Evolutionary conservation across 2,329 filamentous ascomycete species (phyloP), one percentile per base, ranked within the genome.

Genomic region (Epicoccum sorghinum): DNA sequence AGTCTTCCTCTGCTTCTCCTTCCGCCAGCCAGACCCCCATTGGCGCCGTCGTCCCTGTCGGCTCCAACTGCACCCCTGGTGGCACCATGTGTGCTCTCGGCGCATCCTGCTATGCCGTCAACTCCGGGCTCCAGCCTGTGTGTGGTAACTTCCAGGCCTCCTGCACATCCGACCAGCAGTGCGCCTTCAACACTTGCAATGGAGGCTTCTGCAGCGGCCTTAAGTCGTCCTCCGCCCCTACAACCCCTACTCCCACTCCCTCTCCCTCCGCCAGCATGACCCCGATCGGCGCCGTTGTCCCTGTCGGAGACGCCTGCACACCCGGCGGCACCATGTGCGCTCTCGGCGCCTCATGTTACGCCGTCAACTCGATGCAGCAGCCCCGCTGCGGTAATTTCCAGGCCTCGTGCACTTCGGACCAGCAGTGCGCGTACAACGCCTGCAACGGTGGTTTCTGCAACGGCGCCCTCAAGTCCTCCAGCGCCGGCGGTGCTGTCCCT

Each of bases 101-200:
- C 25, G 53, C 51, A 2, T 38, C 62, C 24, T 64, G 61, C 51
- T 64, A 49, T 47, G 61, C 60, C 4, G 59, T 49, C 38, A 62
- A 62, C 24, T 37, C 61, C 2, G 47, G 46, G 6, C 30, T 61
- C 10, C 59, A 59, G 2, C 47, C 60, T 0, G 25, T 14, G 8
- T 64, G 61, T 36, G 61, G 61, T 4, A 64, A 64, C 52, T 64
- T 64, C 50, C 59, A 64, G 22, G 61, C 61, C 4, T 53, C 33
- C 6, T 64, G 61, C 29, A 23, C 23, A 1, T 52, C 40, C 54
- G 30, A 64, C 23, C 37, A 47, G 30, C 51, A 64, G 50, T 64
- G 61, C 38, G 60, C 61, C 8, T 62, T 40, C 39, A 62, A 62
- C 30, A 47, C 42, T 2, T 64, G 61, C 47, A 6, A 29, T 6